Base-by-base conservation (phyloP, 805 yeast species). In the Saccharomycopsis sp. region DNA sequence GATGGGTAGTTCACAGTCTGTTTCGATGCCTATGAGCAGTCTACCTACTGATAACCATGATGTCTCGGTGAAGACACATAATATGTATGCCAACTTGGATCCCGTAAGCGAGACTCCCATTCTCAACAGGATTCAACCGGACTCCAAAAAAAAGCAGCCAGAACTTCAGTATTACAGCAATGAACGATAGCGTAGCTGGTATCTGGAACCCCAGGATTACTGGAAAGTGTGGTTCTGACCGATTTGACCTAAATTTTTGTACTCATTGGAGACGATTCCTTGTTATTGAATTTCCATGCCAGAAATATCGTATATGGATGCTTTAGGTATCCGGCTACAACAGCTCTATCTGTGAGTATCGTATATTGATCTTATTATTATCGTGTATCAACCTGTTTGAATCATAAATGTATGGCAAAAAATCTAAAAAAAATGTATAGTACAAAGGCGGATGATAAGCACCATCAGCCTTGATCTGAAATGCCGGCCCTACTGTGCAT, bases 1-100 rank as follows among this genome's bases (percentile, higher is more conserved):
- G 76, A 82, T 62, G 84, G 84, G 0, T 78, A 79, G 44, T 76
- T 75, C 56, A 70, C 71, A 73, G 59, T 61, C 72, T 0, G 54
- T 66, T 8, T 53, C 56, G 2, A 55, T 67, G 0, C 54, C 59
- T 1, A 40, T 61, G 23, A 40, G 37, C n/a, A 1, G 15, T 3
- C 23, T 54, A 54, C 34, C 61, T 62, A n/a, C 63, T 63, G 37
- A 16, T 48, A 55, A 34, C 23, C 50, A 8, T 29, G 57, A 53
- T n/a, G 34, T 52, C 23, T 21, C 60, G 12, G 55, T 50, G 8
- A 56, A 44, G 23, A 47, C 59, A 65, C 24, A 58, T 59, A 3
- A 65, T 52, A 53, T 64, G 63, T 21, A 54, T 53, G 2, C 23
- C 63, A 14, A 24, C 16, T 44, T 67, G 1, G 20, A 47, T 52